Conservation (phyloP, 1,139 yeast species). For the Yamadazyma triangularis region DNA sequence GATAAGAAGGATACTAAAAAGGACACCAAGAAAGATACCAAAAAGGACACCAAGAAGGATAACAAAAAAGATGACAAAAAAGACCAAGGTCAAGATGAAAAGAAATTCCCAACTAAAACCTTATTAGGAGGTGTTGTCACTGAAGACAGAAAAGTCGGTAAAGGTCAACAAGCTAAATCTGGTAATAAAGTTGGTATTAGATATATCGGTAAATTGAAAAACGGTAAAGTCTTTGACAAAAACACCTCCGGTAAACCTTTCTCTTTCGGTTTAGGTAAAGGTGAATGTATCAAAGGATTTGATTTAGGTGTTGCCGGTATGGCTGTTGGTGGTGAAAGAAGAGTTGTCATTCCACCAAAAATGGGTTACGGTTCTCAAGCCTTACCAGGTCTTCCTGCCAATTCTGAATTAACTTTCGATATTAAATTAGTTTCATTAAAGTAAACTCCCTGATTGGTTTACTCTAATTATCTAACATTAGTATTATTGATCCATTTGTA, state of each 20-base stretch:
- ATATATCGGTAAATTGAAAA: conserved; percentile 95
- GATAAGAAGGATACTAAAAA: conserved; percentile 20
- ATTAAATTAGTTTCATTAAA: conserved; percentile 89
- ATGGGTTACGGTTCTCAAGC: conserved; percentile 95
- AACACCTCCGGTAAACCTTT: conserved; percentile 98
- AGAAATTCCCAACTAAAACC: conserved; percentile 64
- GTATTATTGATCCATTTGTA: too few species aligned
- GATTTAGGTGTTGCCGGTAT: conserved; percentile 98
- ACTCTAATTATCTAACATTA: too few species aligned
- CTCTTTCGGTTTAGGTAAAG: conserved; percentile 84
- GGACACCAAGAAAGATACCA: conserved; percentile 14
- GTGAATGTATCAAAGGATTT: conserved; percentile 98
- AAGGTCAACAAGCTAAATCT: conserved; percentile 82
- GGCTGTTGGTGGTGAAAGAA: conserved; percentile 99
- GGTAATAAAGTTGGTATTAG: conserved; percentile 94
- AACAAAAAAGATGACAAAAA: conserved; percentile 17
- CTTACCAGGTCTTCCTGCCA: conserved; percentile 95
- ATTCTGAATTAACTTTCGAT: conserved; percentile 93
- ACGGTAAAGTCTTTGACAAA: conserved; percentile 95
- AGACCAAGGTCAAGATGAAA: conserved; percentile 26
- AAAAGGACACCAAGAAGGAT: conserved; percentile 27
- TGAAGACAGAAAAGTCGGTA: conserved; percentile 89
- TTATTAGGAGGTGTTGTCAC: conserved; percentile 89
- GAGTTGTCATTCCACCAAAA: conserved; percentile 92
- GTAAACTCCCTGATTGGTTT: conserved; percentile 43